Evolutionary conservation across 768 basidiomycete species (phyloP), one percentile per base, ranked within the genome.

Genomic region (Hortiboletus flavorubellus): DNA sequence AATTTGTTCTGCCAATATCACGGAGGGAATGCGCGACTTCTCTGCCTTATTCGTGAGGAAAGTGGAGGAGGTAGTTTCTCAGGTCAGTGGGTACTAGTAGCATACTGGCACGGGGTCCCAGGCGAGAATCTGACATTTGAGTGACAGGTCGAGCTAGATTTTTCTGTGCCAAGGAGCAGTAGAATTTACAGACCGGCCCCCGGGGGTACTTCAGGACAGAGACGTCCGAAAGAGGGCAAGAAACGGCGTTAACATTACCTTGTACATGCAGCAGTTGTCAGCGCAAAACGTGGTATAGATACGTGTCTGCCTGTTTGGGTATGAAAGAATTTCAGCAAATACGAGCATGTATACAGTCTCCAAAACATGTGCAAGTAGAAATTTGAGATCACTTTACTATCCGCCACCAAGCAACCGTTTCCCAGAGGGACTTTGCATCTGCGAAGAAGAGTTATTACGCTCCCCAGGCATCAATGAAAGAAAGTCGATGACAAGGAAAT

Each of bases 111-210:
- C 33, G 16, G 30, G 35, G 29, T 18, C 10, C n/a, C 26, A 26
- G 26, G 26, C 26, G 26, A 26, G 26, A 26, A 26, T 26, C 52
- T 54, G 35, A 55, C 30, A 10, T 29, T 21, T 10, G 16, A 29
- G 4, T 8, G 8, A 46, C 34, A 63, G 57, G 52, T 64, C 33
- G 3, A 38, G 8, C 34, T 54, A 16, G 35, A 49, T 46, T 45
- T 56, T 4, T 21, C 31, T 51, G 8, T 16, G 23, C 50, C 47
- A 31, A 11, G 18, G 26, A 33, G 33, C n/a, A 8, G 8, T 15
- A 21, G 31, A 31, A 8, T 5, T 16, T 15, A 26, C 11, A 5
- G 4, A 10, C 26, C 26, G 26, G 26, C 26, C 26, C 26, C 3
- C 29, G 7, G 7, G 18, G 30, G 8, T 10, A 44, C 26, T 2